Conservation (phyloP, 495 filamentous ascomycete genomes). For the Massariosphaeria phaeospora region DNA sequence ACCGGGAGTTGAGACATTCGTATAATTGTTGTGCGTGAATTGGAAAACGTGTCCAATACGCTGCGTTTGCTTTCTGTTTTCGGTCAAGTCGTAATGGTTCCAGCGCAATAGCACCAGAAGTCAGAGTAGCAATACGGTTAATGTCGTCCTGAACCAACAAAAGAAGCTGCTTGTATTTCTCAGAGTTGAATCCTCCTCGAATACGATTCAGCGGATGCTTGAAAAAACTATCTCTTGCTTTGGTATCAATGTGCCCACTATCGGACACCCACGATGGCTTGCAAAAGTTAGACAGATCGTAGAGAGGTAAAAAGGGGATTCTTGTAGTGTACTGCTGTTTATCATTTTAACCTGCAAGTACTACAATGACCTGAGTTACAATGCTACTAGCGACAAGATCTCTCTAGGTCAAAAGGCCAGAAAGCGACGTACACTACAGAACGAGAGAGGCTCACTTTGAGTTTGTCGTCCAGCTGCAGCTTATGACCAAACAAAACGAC, state of each 20-base stretch:
- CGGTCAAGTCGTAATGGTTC: neutral
- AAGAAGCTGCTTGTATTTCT: slow-evolving; percentile 4
- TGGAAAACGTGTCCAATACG: slow-evolving; percentile 23
- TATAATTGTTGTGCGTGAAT: slow-evolving; percentile 27
- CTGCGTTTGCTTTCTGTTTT: neutral
- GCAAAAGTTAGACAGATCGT: slow-evolving; percentile 12
- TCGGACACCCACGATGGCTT: slow-evolving; percentile 1
- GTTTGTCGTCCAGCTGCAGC: slow-evolving; percentile 13
- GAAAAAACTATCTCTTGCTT: neutral
- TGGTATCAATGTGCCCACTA: neutral
- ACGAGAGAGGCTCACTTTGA: neutral
- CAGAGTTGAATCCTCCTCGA: slow-evolving; percentile 13
- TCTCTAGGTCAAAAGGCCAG: no score
- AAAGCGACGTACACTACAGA: no score
- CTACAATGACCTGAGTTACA: no score
- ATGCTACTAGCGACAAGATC: no score
- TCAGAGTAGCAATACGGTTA: neutral
- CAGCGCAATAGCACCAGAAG: slow-evolving; percentile 9
- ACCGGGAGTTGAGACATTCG: slow-evolving; percentile 25
- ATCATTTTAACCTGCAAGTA: no score
- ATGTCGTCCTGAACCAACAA: neutral
- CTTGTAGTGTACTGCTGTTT: no score
- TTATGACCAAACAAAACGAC: slow-evolving; percentile 23
- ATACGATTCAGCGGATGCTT: slow-evolving; percentile 27
- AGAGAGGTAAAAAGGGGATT: no score